These are phyloP conservation scores for Citrus glauca DNA, from an alignment of 345 rosid species.

Conservation along the genomic window DNA sequence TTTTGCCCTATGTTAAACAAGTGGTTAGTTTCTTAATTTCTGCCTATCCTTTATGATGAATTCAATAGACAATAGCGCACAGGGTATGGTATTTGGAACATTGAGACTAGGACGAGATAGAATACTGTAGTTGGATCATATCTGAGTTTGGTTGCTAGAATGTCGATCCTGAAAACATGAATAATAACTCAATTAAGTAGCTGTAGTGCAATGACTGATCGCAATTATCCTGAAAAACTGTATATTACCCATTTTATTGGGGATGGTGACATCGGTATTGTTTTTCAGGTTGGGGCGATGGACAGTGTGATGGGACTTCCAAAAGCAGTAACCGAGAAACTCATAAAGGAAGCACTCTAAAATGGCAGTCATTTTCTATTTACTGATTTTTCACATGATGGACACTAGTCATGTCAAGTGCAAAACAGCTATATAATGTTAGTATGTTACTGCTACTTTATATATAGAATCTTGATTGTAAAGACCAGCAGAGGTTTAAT, in stretches of 20 bases:
- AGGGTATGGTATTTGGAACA: neutral
- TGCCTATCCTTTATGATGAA: neutral
- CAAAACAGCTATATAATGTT: neutral
- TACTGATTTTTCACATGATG: neutral
- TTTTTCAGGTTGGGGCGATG: constrained; percentile 72
- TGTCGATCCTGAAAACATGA: neutral
- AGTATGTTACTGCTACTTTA: neutral
- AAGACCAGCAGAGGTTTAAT: neutral
- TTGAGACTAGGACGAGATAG: neutral
- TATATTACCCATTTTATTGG: neutral
- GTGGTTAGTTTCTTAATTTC: constrained; percentile 57
- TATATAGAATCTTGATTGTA: neutral
- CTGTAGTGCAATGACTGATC: neutral
- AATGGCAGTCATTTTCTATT: neutral
- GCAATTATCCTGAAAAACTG: neutral
- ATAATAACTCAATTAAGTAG: neutral
- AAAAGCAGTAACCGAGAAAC: constrained; percentile 61
- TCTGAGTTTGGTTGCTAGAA: neutral
- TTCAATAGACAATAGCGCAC: neutral
- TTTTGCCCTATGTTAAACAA: constrained; percentile 61
- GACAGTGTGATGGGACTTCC: constrained; percentile 98
- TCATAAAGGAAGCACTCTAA: constrained; percentile 52
- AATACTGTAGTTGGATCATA: neutral
- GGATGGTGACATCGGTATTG: constrained; percentile 2
- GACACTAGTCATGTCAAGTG: neutral